A percentile compares a stretch with the other conserved stretches of the same genome.
Conservation (phyloP, 768 basidiomycete genomes). For the Russula compacta region DNA sequence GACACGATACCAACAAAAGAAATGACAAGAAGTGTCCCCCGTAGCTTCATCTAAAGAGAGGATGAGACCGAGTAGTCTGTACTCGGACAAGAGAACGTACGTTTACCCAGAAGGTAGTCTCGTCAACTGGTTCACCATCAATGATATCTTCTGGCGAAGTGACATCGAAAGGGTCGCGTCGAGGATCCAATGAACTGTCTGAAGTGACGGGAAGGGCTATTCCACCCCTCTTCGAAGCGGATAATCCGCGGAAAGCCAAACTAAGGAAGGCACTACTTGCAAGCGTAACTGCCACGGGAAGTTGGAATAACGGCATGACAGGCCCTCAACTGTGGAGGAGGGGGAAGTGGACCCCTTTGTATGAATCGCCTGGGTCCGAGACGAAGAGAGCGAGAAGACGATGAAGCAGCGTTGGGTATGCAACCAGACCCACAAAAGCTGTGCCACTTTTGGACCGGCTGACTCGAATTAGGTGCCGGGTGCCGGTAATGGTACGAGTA, state of each 20-base stretch:
- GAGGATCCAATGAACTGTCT: slow-evolving; percentile 22
- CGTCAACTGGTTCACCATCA: slow-evolving; percentile 59
- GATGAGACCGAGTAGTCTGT: not conserved
- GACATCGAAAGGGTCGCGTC: slow-evolving; percentile 60
- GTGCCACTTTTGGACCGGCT: not conserved
- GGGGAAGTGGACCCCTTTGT: not conserved
- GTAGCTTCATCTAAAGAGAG: slow-evolving; percentile 1
- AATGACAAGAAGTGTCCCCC: slow-evolving; percentile 28
- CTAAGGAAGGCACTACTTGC: slow-evolving; percentile 38
- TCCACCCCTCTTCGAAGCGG: slow-evolving; percentile 37
- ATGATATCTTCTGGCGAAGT: slow-evolving; percentile 58
- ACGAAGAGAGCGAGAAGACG: too few species aligned
- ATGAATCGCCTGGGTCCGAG: not conserved
- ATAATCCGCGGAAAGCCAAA: slow-evolving; percentile 34
- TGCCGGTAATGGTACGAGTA: too few species aligned
- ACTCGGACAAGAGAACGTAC: slow-evolving; percentile 28
- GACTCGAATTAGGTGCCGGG: not conserved
- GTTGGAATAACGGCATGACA: slow-evolving; percentile 52
- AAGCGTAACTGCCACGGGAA: slow-evolving; percentile 43
- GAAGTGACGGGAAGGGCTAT: slow-evolving; percentile 38
- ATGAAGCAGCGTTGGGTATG: too few species aligned
- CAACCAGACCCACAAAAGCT: not conserved
- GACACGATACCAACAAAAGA: slow-evolving; percentile 39
- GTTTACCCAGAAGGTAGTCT: slow-evolving; percentile 48
- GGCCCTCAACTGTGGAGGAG: not conserved